Percentiles rank a stretch among this genome's conserved stretches.
phyloP scores from a whole-genome alignment of 1,284 basidiomycete species.

The Quambalaria eucalypti region DNA sequence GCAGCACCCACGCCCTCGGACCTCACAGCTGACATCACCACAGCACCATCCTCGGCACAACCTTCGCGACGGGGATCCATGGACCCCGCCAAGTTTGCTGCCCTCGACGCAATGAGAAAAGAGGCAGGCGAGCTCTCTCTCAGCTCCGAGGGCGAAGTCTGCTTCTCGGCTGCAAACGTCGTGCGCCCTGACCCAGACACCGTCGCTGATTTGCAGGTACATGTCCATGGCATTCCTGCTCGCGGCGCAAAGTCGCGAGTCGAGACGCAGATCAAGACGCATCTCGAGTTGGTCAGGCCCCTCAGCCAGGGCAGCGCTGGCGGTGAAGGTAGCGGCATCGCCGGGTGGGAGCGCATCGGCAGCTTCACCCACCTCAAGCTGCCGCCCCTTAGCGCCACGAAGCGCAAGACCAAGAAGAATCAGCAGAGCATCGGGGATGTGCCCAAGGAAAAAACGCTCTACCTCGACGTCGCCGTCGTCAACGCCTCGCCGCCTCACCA shows the following conservation, averaged over 20 bases:
- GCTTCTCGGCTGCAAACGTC: slow-evolving; percentile 26
- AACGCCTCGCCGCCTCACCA: slow-evolving; percentile 64
- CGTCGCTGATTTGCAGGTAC: slow-evolving; percentile 37
- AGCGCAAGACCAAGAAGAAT: slow-evolving; percentile 64
- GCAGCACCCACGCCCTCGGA: neutral
- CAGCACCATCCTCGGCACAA: slow-evolving; percentile 1
- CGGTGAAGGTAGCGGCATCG: neutral
- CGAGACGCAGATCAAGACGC: slow-evolving; percentile 59
- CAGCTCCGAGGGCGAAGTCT: slow-evolving; percentile 33
- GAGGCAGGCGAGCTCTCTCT: neutral
- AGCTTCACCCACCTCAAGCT: slow-evolving; percentile 44
- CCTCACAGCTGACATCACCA: neutral
- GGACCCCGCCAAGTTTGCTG: neutral
- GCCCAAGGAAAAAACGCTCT: slow-evolving; percentile 41
- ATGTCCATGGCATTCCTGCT: slow-evolving; percentile 74
- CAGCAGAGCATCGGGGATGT: slow-evolving; percentile 29
- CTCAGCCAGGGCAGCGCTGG: slow-evolving; percentile 10
- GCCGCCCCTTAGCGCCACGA: slow-evolving; percentile 43
- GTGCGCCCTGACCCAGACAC: slow-evolving; percentile 26
- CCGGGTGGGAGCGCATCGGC: slow-evolving; percentile 39
- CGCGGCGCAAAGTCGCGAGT: slow-evolving; percentile 83
- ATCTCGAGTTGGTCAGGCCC: slow-evolving; percentile 40
- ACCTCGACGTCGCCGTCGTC: slow-evolving; percentile 41
- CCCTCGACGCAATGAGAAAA: too few relatives aligned
- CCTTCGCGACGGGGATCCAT: neutral